phyloP scores from a whole-genome alignment of 345 rosid species.

The Camelina neglecta region DNA sequence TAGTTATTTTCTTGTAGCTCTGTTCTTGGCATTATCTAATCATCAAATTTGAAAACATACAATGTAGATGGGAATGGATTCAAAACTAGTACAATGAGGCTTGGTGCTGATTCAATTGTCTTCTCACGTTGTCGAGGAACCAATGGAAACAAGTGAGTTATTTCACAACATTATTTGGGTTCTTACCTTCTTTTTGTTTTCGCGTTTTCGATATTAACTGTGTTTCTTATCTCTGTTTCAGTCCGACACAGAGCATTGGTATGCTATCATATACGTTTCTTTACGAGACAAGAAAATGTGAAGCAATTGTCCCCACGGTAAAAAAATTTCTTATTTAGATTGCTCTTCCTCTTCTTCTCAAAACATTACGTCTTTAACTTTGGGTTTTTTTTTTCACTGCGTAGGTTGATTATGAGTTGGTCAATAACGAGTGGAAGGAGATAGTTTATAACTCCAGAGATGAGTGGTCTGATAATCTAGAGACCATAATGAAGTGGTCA shows the following conservation, averaged over 20 bases:
- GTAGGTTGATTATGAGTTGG: slow-evolving; percentile 68
- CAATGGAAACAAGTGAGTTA: slow-evolving; percentile 52
- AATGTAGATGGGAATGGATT: slow-evolving; percentile 84
- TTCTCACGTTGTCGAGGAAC: slow-evolving; percentile 58
- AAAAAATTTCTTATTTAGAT: neutral
- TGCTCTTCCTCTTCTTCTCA: neutral
- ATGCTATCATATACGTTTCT: slow-evolving; percentile 77
- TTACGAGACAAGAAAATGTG: slow-evolving; percentile 64
- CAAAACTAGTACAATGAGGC: slow-evolving; percentile 89
- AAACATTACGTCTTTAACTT: neutral
- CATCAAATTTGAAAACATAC: slow-evolving; percentile 7
- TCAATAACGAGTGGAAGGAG: slow-evolving; percentile 52
- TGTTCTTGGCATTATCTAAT: neutral
- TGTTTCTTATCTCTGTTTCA: slow-evolving; percentile 33
- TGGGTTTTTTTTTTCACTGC: slow-evolving; percentile 1
- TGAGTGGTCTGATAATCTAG: slow-evolving; percentile 60
- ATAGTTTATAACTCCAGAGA: slow-evolving; percentile 47
- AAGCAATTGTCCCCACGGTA: slow-evolving; percentile 86
- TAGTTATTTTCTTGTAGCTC: neutral
- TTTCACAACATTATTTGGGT: neutral
- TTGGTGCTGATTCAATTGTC: slow-evolving; percentile 88
- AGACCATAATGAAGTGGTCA: slow-evolving; percentile 71
- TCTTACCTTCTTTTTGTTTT: neutral
- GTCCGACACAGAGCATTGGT: slow-evolving; percentile 67
- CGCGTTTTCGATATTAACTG: neutral